Percentiles rank a stretch among this genome's conserved stretches.
Evolutionary conservation across 371 early-diverging fungal species (phyloP).

Genomic region (Basidiobolus meristosporus): DNA sequence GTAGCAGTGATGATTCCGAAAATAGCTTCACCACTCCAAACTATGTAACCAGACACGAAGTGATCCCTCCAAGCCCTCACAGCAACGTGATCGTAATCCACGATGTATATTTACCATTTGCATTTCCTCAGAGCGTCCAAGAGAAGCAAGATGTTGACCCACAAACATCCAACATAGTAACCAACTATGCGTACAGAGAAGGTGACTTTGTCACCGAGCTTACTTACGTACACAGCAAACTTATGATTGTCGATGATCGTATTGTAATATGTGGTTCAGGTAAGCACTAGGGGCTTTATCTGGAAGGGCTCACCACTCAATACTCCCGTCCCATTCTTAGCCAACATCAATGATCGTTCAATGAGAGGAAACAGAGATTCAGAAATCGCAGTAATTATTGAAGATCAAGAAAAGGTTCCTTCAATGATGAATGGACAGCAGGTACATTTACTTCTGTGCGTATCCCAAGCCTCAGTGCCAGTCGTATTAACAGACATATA

Average conservation of each 20-base stretch:
- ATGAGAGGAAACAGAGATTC: constrained; percentile 77
- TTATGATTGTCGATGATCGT: constrained; percentile 81
- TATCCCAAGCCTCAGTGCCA: not conserved
- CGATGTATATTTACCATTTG: not conserved
- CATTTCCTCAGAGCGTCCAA: not conserved
- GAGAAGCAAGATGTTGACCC: constrained; percentile 8
- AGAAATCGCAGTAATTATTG: constrained; percentile 71
- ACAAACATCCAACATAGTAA: not conserved
- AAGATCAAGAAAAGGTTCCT: constrained; percentile 47
- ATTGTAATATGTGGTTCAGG: constrained; percentile 67
- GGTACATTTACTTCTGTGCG: constrained; percentile 11
- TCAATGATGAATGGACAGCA: constrained; percentile 51
- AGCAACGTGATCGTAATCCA: not conserved
- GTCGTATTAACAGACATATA: constrained; percentile 5
- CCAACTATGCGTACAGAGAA: constrained; percentile 9
- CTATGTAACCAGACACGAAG: not conserved
- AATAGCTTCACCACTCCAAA: not conserved
- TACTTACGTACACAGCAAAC: constrained; percentile 79
- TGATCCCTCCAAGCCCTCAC: not conserved
- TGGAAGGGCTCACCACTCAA: too few relatives aligned
- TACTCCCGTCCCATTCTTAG: constrained; percentile 8
- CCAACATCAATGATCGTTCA: constrained; percentile 82
- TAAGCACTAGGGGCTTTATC: too few relatives aligned
- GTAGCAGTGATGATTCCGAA: not conserved
- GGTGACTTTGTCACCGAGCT: constrained; percentile 54